Evolutionary conservation across 2,329 filamentous ascomycete genomes (phyloP).

Genomic region (Penicillium decumbens): DNA sequence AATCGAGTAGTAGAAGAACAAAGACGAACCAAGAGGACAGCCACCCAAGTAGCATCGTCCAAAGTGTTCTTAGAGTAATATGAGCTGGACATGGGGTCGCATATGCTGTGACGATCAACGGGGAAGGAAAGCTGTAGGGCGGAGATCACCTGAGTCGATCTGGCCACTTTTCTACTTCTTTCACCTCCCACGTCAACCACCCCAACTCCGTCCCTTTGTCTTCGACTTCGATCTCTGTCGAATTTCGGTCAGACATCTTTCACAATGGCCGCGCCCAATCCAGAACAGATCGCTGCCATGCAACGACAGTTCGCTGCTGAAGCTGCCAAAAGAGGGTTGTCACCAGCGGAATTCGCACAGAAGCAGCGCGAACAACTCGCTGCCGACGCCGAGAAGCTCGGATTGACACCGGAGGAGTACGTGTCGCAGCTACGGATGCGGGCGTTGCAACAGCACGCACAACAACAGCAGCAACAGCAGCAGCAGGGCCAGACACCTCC

Average conservation of each 20-base stretch:
- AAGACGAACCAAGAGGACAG: conserved; percentile 37
- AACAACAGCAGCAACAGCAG: conserved; percentile 33
- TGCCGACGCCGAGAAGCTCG: conserved; percentile 49
- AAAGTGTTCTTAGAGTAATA: conserved; percentile 40
- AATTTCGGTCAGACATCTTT: conserved; percentile 2
- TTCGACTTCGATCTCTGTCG: not conserved
- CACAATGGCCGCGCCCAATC: conserved; percentile 52
- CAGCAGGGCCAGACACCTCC: conserved; percentile 34
- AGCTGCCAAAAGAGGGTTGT: conserved; percentile 78
- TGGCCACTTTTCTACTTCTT: conserved; percentile 23
- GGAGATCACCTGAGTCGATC: conserved; percentile 29
- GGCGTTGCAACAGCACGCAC: conserved; percentile 44
- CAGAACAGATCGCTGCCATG: conserved; percentile 80
- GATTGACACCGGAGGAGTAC: conserved; percentile 50
- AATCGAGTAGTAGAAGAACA: not conserved
- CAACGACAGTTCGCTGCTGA: conserved; percentile 77
- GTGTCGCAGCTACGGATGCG: conserved; percentile 44
- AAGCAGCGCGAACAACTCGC: conserved; percentile 46
- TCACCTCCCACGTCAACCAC: conserved; percentile 1
- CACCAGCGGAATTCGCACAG: conserved; percentile 77
- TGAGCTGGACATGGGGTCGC: conserved; percentile 38
- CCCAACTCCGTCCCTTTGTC: not conserved
- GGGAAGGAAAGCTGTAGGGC: conserved; percentile 13
- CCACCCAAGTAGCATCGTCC: conserved; percentile 36
- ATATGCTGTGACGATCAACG: not conserved